Base-by-base conservation (phyloP, 192 early-diverging fungal species). In the Coemansia sp. region DNA sequence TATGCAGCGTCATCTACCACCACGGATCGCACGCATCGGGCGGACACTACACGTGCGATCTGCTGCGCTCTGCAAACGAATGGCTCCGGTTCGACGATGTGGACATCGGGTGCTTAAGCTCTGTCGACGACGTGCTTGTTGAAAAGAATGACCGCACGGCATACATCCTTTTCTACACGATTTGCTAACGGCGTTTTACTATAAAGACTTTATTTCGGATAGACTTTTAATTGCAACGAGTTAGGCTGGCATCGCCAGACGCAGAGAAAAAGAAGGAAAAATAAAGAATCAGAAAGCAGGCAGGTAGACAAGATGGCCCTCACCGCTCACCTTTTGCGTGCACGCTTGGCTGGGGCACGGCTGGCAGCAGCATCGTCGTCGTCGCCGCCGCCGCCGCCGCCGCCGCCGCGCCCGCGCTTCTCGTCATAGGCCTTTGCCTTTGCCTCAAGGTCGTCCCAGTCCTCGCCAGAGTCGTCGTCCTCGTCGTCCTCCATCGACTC, bases 21-120 rank as follows among this genome's bases (percentile, higher is more conserved):
- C 97, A 97, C 72, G 96, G 97, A 3, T 75, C 75, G 49, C 83
- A 84, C 26, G 91, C 94, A 18, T 88, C 84, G 15, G 95, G 94
- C 33, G 97, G 97, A 8, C 97, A 99, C 68, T 99, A 99, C 78
- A 99, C 97, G 3, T 95, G 93, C 82, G 93, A 96, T 80, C 84
- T 99, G 7, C 66, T 84, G 58, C 83, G 90, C 55, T 81, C 88
- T 9, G 82, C 84, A 52, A 74, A 84, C 40, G 84, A 89, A 61
- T 99, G 97, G 97, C 85, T 95, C 53, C 90, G 89, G 45, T 89
- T 97, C 42, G 96, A 99, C 72, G 97, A 99, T 71, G 88, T 88
- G 18, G 86, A 82, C 31, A 91, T 99, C 46, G 64, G 40, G n/a
- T 60, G 63, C 21, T 26, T 84, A 57, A 48, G 56, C 34, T 70